These are phyloP conservation scores for Vitis rupestris DNA, from an alignment of 164 flowering plant species.

Conservation along the genomic window DNA sequence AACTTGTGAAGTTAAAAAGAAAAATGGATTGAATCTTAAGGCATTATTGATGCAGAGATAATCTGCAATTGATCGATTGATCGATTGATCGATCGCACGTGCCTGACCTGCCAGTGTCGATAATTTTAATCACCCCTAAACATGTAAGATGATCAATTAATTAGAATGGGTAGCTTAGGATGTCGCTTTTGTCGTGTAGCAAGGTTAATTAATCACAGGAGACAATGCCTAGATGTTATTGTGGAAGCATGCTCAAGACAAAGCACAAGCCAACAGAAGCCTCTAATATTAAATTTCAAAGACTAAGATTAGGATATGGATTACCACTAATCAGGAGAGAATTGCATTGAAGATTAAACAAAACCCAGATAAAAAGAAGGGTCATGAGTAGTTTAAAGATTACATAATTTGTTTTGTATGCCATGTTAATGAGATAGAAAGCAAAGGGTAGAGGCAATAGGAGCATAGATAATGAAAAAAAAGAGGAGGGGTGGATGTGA, in stretches of 20 bases:
- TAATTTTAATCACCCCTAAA: too few relatives aligned
- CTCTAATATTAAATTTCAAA: neutral
- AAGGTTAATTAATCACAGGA: conserved; percentile 1
- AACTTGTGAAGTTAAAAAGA: too few relatives aligned
- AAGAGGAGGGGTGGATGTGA: neutral
- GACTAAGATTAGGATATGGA: conserved; percentile 7
- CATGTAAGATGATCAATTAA: too few relatives aligned
- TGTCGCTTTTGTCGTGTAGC: conserved; percentile 6
- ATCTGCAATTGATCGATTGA: too few relatives aligned
- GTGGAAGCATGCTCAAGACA: conserved; percentile 24
- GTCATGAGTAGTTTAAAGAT: conserved; percentile 8
- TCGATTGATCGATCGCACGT: too few relatives aligned
- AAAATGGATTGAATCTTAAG: too few relatives aligned
- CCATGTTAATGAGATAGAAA: neutral
- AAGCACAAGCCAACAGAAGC: conserved; percentile 13
- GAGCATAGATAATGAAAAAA: neutral
- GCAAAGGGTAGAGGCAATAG: conserved; percentile 10
- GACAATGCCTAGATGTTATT: conserved; percentile 24
- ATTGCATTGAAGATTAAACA: neutral
- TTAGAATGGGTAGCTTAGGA: too few relatives aligned
- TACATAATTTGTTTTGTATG: conserved; percentile 6
- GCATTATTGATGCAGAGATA: too few relatives aligned
- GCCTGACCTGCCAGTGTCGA: too few relatives aligned
- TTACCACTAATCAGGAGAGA: conserved; percentile 9
- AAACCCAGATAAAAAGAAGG: neutral